Conservation (phyloP, 1,284 basidiomycete genomes). For the Pterulicium gracile region DNA sequence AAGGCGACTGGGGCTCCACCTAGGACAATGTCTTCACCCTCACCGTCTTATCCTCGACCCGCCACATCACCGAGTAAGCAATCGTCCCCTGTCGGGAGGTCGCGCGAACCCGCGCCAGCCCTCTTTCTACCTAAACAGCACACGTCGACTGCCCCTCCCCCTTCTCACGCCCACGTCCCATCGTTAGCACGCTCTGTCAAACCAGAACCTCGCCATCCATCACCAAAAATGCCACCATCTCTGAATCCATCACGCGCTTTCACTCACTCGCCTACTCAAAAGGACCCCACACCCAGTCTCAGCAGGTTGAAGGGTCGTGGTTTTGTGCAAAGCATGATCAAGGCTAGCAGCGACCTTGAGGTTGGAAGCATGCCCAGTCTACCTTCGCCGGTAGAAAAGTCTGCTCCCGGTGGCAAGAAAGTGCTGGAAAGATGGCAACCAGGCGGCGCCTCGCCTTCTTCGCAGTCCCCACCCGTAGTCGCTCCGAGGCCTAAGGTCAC, state of each 20-base stretch:
- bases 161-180: conserved; percentile 26
- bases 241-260: conserved; percentile 45
- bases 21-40: too few species aligned
- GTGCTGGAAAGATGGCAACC: conserved; percentile 65
- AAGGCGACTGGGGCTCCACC: too few species aligned
- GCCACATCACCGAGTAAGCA: too few species aligned
- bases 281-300: conserved; percentile 70
- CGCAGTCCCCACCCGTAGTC: conserved; percentile 17
- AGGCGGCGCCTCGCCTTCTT: conserved; percentile 18
- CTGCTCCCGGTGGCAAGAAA: conserved; percentile 24
- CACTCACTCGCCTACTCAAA: conserved; percentile 39
- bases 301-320: conserved; percentile 73
- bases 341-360: conserved; percentile 46
- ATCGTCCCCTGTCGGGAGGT: too few species aligned
- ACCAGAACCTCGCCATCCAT: conserved; percentile 34
- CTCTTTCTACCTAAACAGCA: neutral
- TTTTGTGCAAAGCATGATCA: conserved; percentile 72
- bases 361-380: conserved; percentile 20
- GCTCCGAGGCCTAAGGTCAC: conserved; percentile 28
- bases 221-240: conserved; percentile 36
- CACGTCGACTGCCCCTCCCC: conserved; percentile 19
- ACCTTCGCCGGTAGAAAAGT: conserved; percentile 23
- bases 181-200: conserved; percentile 46
- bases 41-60: too few species aligned
- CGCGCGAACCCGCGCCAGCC: neutral